Evolutionary conservation across 345 rosid genomes (phyloP).

Genomic region (Syzygium aqueum): DNA sequence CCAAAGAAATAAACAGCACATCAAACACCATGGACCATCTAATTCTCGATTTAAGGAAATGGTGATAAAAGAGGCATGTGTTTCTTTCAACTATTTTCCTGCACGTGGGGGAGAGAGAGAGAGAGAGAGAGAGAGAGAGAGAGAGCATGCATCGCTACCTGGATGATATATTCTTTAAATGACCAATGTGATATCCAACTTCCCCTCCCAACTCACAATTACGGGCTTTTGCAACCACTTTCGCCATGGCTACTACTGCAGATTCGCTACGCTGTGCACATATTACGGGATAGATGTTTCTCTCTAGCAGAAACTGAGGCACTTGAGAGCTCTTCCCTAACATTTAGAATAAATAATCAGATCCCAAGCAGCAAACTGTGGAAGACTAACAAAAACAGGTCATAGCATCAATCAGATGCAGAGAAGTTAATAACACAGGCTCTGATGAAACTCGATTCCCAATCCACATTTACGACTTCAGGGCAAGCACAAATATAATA

Average conservation of each 20-base stretch:
- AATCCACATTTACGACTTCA: background rate
- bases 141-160: slow-evolving; percentile 23
- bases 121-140: background rate
- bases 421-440: background rate
- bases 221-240: slow-evolving; percentile 84
- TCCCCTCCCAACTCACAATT: slow-evolving; percentile 72
- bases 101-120: background rate
- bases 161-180: slow-evolving; percentile 49
- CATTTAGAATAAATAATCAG: background rate
- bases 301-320: slow-evolving; percentile 81
- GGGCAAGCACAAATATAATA: background rate
- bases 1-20: background rate
- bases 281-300: slow-evolving; percentile 59
- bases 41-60: background rate
- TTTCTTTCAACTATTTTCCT: background rate
- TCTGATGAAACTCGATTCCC: background rate
- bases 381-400: background rate
- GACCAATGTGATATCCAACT: slow-evolving; percentile 91
- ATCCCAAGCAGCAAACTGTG: background rate
- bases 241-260: slow-evolving; percentile 93
- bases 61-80: background rate
- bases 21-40: background rate
- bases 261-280: slow-evolving; percentile 88
- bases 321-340: slow-evolving; percentile 95
- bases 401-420: background rate